Base-by-base conservation (phyloP, 2,329 filamentous ascomycete genomes). In the Podosphaera xanthii region DNA sequence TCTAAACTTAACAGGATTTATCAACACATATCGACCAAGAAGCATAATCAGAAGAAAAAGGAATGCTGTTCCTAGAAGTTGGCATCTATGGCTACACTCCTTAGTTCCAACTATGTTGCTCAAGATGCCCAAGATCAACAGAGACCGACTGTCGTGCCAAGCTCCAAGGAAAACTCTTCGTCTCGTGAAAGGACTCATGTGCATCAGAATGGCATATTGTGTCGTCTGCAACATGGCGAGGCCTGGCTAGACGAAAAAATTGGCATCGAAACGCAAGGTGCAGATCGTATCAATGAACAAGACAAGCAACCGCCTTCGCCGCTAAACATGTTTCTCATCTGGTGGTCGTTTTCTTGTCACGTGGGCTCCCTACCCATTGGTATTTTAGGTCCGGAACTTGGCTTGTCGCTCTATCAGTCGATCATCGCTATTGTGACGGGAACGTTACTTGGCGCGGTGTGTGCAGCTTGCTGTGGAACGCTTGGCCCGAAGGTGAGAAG, bases 321-420 rank as follows among this genome's bases (percentile, higher is more conserved):
- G 36, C 48, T 67, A 55, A 72, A 72, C 61, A 70, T 72, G 63
- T 74, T 74, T 61, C 69, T 73, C 53, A 62, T 75, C 46, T 75
- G 72, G 73, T 74, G 70, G 61, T 72, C 70, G 1, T 65, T 73
- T 53, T 73, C 72, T 62, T 71, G 71, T 64, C 68, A 74, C 66
- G 66, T 74, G 62, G 70, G 63, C 59, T 65, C 66, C 14, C 59
- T 68, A 58, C 72, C 69, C 63, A 67, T 70, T 64, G 76, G 68
- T 53, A 69, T 77, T 56, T 65, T 78, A 3, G 75, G 75, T 3
- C 72, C 72, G 60, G 71, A 75, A 61, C 76, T 76, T 60, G 74
- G 73, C 1, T 66, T 77, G 49, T 70, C 70, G 34, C 67, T 77
- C 35, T 69, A 67, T 31, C 73, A 76, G 65, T 70, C 69, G n/a